Evolutionary conservation across 116 monocot genomes (phyloP).

Genomic region (Zostera marina): DNA sequence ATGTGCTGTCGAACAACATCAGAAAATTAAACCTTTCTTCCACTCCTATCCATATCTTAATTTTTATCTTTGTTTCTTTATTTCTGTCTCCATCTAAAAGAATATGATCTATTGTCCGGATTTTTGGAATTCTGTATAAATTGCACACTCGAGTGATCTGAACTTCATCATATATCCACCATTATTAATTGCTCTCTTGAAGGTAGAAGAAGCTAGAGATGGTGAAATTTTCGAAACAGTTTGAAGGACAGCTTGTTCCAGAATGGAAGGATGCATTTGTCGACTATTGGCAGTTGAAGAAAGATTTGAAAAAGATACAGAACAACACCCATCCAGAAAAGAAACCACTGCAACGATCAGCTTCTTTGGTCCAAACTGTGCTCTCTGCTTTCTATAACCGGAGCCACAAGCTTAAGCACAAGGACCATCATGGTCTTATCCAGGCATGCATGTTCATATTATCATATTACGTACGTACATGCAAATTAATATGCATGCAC

Average conservation of each 20-base stretch:
- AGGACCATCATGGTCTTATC: constrained; percentile 53
- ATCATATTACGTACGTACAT: too few relatives aligned
- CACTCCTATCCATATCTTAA: constrained; percentile 29
- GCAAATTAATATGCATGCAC: too few relatives aligned
- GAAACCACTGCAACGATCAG: constrained; percentile 9
- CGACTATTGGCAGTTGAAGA: constrained; percentile 89
- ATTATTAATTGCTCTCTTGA: not conserved
- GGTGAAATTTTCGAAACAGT: constrained; percentile 99
- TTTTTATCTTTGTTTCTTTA: constrained; percentile 6
- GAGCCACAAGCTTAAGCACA: constrained; percentile 18
- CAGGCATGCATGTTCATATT: constrained; percentile 57
- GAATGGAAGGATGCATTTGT: constrained; percentile 99
- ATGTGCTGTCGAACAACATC: constrained; percentile 76
- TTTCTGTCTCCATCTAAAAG: constrained; percentile 6
- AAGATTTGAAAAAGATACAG: constrained; percentile 83
- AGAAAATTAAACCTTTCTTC: constrained; percentile 14
- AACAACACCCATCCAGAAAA: constrained; percentile 10
- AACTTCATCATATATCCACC: too few relatives aligned
- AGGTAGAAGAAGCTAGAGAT: constrained; percentile 12
- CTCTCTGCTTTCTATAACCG: constrained; percentile 27
- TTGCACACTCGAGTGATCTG: too few relatives aligned
- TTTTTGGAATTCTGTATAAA: too few relatives aligned
- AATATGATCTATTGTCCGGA: too few relatives aligned
- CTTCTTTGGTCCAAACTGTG: constrained; percentile 4
- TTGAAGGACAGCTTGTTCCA: constrained; percentile 90